These are phyloP conservation scores for Physcomitrium patens DNA, from an alignment of 225 moss, liverwort and hornwort species.

Conservation along the genomic window DNA sequence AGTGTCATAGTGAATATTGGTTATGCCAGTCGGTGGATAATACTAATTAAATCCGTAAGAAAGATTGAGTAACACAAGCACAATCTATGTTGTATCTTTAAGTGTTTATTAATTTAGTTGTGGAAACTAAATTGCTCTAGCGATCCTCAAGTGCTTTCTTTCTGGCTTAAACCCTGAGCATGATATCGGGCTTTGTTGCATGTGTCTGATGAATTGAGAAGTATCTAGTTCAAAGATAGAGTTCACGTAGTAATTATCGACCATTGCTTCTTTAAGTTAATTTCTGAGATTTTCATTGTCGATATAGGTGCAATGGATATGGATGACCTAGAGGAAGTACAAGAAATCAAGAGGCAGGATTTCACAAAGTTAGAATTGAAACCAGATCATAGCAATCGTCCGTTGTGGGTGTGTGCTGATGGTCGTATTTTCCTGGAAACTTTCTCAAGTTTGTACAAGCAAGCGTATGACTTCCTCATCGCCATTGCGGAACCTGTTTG, in stretches of 20 bases:
- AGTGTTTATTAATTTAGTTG: no score
- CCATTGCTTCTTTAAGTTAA: not conserved
- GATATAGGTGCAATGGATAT: slow-evolving; percentile 32
- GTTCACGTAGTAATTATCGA: not conserved
- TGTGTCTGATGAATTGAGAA: not conserved
- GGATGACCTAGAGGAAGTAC: slow-evolving; percentile 43
- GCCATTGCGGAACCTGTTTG: slow-evolving; percentile 98
- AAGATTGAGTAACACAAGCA: no score
- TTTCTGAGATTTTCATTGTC: not conserved
- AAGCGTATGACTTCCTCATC: slow-evolving; percentile 95
- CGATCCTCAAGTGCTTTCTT: no score
- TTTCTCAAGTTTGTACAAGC: slow-evolving; percentile 90
- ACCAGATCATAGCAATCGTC: slow-evolving; percentile 78
- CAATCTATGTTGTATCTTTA: no score
- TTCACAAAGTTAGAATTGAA: slow-evolving; percentile 93
- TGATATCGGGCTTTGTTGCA: no score
- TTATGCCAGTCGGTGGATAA: no score
- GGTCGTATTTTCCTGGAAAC: slow-evolving; percentile 90
- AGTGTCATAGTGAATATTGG: no score
- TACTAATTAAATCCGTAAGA: no score
- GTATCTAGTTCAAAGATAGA: not conserved
- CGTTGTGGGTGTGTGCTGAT: slow-evolving; percentile 95
- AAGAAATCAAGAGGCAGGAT: slow-evolving; percentile 73
- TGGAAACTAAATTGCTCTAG: no score
- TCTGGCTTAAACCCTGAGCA: no score